Base-by-base conservation (phyloP, 2,329 filamentous ascomycete genomes). In the Paraphaeosphaeria sporulosa region DNA sequence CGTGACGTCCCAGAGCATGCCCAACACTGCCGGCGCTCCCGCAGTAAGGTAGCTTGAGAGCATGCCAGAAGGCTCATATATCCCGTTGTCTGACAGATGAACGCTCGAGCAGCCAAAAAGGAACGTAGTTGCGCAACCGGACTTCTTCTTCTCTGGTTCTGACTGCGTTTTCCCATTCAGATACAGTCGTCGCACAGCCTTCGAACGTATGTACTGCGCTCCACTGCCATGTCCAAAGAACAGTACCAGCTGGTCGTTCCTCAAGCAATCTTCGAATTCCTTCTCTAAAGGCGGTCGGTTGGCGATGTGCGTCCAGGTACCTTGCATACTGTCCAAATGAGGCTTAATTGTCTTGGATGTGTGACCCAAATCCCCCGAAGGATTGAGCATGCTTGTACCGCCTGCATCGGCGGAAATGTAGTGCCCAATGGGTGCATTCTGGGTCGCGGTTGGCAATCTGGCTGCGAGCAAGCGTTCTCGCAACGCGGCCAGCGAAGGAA, bases 191-290 rank as follows among this genome's bases (percentile, higher is more conserved):
- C 92, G 90, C 66, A 99, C 88, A 1, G 92, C 92, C 67, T 92
- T 88, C 13, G 91, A 89, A 32, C 94, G 90, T 59, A 99, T 93
- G 78, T 97, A 99, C 78, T 99, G 95, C 30, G 92, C 92, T 23
- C 94, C 95, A 66, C 92, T 94, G 61, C 95, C 95, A 79, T 99
- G 95, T 1, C 95, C 95, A 77, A 99, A 98, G 81, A 99, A 99
- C 12, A 99, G 84, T 25, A 97, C 82, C 2, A 97, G 81, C 59
- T 93, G 89, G 19, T 88, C 89, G 0, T 82, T 78, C 49, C 86
- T 81, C 9, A 99, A 84, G 0, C 86, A 86, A 0, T 79, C 71
- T 64, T 89, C 88, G 76, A 98, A 94, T 63, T 96, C 92, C 2
- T 85, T 79, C 74, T 98, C 94, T 0, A 84, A 87, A 0, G 95